A percentile compares a stretch with the other conserved stretches of the same genome.
Conservation (phyloP, 257 asterid species). For the Coffea canephora region DNA sequence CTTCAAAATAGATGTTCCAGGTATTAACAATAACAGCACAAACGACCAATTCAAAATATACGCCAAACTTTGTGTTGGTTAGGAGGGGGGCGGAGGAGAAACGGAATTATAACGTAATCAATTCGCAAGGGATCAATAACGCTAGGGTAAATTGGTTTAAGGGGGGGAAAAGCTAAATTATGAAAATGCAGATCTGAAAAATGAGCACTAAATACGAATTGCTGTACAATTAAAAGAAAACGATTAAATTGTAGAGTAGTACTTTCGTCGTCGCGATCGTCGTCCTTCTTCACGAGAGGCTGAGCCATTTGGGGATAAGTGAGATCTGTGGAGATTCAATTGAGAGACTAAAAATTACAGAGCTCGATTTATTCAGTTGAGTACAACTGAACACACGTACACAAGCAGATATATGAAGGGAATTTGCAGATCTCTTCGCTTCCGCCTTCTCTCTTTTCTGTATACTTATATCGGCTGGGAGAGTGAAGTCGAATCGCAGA, state of each 20-base stretch:
- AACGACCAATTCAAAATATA: not conserved
- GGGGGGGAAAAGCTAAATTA: not conserved
- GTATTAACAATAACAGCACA: not conserved
- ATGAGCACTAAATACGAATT: not conserved
- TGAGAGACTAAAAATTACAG: slow-evolving; percentile 5
- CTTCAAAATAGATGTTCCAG: not conserved
- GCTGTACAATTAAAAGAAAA: slow-evolving; percentile 3
- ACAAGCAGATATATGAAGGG: not conserved
- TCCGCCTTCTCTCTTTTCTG: not conserved
- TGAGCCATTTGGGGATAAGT: slow-evolving; percentile 39
- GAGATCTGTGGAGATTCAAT: slow-evolving; percentile 43
- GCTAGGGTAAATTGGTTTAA: not conserved
- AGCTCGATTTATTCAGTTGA: slow-evolving; percentile 8
- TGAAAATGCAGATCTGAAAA: slow-evolving; percentile 19
- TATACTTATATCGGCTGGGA: not conserved
- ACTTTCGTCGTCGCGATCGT: slow-evolving; percentile 57
- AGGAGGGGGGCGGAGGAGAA: not conserved
- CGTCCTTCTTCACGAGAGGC: slow-evolving; percentile 50
- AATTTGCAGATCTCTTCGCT: slow-evolving; percentile 27
- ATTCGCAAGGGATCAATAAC: not conserved
- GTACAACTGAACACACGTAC: not conserved
- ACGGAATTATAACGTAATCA: not conserved
- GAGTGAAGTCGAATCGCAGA: slow-evolving; percentile 17
- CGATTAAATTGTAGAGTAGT: not conserved
- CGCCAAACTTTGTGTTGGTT: not conserved